Conservation (phyloP, 495 filamentous ascomycete species). For the Patellaria atrata region DNA sequence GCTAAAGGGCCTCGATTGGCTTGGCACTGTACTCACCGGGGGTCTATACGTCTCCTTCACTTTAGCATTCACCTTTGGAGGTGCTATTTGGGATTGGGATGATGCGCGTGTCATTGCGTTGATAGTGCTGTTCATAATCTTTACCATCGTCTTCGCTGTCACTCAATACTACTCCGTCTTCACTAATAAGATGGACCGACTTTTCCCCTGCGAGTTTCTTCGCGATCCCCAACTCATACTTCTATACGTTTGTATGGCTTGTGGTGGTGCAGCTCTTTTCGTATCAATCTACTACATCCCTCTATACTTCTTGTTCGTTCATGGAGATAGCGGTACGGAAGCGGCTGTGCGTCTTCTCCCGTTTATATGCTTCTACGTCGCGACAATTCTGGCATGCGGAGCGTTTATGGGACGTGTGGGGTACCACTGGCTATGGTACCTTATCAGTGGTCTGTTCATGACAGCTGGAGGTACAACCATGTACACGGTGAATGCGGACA, state of each 20-base stretch:
- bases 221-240: conserved; percentile 1
- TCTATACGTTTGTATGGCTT: neutral
- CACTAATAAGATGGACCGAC: neutral
- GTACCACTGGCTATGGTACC: conserved; percentile 1
- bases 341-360: conserved; percentile 4
- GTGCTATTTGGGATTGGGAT: conserved; percentile 1
- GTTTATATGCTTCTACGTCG: conserved; percentile 1
- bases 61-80: conserved; percentile 1
- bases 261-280: neutral
- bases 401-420: neutral
- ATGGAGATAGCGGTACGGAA: conserved; percentile 1
- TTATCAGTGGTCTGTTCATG: neutral
- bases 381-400: neutral
- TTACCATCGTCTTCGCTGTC: neutral
- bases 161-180: conserved; percentile 3
- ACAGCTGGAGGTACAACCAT: conserved; percentile 1
- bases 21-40: neutral
- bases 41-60: neutral
- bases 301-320: conserved; percentile 1
- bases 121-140: neutral
- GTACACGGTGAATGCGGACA: conserved; percentile 14
- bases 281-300: conserved; percentile 6
- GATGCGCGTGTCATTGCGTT: conserved; percentile 3
- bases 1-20: neutral
- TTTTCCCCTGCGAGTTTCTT: conserved; percentile 6